Conservation (phyloP, 106 monocot species). For the Amphibolis antarctica region DNA sequence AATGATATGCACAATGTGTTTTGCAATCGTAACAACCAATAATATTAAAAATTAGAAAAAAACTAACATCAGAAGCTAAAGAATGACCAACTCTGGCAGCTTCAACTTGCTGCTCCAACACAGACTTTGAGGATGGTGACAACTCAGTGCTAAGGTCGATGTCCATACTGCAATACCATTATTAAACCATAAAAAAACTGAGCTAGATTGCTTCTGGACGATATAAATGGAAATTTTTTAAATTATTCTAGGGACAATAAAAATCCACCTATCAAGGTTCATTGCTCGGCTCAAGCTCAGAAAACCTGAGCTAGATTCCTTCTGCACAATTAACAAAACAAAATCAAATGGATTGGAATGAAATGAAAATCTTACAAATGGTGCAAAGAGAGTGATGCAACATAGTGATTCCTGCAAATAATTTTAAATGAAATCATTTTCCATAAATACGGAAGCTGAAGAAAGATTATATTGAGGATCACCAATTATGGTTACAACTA, state of each 20-base stretch:
- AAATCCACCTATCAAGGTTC: constrained; percentile 71
- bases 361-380: background rate
- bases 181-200: background rate
- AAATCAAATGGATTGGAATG: background rate
- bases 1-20: background rate
- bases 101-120: constrained; percentile 80
- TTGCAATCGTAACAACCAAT: background rate
- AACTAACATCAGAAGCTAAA: constrained; percentile 37
- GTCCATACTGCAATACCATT: constrained; percentile 37
- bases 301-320: constrained; percentile 60
- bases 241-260: background rate
- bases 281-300: constrained; percentile 76
- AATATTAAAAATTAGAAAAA: background rate
- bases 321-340: constrained; percentile 17
- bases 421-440: too few species aligned
- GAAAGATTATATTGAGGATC: too few species aligned
- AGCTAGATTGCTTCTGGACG: background rate
- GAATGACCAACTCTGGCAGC: constrained; percentile 64
- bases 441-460: too few species aligned
- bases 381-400: too few species aligned
- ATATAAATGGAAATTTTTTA: background rate
- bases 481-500: too few species aligned
- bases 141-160: constrained; percentile 82
- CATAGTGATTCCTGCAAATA: too few species aligned
- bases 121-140: constrained; percentile 39